Conservation (phyloP, 257 asterid genomes). For the Catharanthus roseus region DNA sequence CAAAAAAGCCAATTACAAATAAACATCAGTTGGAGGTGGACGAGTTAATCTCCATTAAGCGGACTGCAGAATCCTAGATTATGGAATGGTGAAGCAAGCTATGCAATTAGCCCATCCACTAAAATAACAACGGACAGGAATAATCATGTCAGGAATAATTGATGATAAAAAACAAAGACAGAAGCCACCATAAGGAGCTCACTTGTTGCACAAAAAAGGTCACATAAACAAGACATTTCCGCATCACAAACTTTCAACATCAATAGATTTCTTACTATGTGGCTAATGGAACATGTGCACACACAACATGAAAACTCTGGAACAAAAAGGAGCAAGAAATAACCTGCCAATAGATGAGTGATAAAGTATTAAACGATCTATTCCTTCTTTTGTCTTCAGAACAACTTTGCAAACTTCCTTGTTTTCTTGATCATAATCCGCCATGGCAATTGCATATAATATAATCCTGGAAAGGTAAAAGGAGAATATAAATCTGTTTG, state of each 20-base stretch:
- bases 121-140: no score
- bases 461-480: slow-evolving; percentile 51
- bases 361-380: slow-evolving; percentile 57
- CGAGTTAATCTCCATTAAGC: background rate
- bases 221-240: background rate
- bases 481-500: background rate
- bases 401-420: slow-evolving; percentile 43
- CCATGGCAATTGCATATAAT: slow-evolving; percentile 71
- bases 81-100: background rate
- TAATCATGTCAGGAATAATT: no score
- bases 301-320: background rate
- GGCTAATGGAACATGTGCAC: no score
- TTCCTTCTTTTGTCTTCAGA: slow-evolving; percentile 65
- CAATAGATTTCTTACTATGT: background rate
- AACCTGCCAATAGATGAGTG: slow-evolving; percentile 90
- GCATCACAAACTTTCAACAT: no score
- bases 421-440: slow-evolving; percentile 66
- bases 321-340: slow-evolving; percentile 21
- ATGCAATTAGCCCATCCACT: background rate
- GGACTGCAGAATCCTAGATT: background rate
- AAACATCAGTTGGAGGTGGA: no score
- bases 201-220: background rate
- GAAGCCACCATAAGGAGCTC: background rate
- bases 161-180: background rate
- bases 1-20: background rate